Base-by-base conservation (phyloP, 140 eudicot genomes). In the Flaveria floridana region DNA sequence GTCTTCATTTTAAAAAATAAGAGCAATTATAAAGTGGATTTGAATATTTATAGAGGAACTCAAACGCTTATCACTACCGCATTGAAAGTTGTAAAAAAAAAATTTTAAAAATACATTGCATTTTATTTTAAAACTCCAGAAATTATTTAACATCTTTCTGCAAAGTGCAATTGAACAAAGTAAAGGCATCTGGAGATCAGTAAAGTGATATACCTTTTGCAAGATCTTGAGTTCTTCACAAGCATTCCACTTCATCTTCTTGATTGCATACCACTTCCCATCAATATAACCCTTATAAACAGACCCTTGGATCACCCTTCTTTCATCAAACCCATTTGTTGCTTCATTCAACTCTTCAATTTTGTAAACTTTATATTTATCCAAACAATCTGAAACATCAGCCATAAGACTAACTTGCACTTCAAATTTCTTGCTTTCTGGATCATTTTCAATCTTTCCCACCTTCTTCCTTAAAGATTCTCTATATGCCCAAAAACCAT, bases 201-300 rank as follows among this genome's bases (percentile, higher is more conserved):
- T 28, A 0, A 20, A 67, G 46, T 73, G 57, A 23, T 53, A 72
- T 85, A 93, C 98, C 98, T 88, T 93, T 76, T 90, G 98, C 70
- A 93, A 73, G 80, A 93, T 93, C 91, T 90, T 93, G 82, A 93
- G 91, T 62, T 92, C 97, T 79, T 93, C 97, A 84, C 46, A 80
- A 19, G 97, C 97, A 88, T 94, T 88, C 99, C 99, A 94, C 63
- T 90, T 90, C 97, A 94, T 90, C 68, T 88, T 90, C 88, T 94
- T 94, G 85, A 94, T 94, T 1, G 97, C 96, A 84, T 67, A 88
- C 6, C 70, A 51, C 46, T 86, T 89, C 8, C 96, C 99, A 85
- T 85, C 82, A 80, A 94, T 80, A 69, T 57, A 72, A 16, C 91
- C 99, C 73, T 84, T 90, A 16, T 81, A 94, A 34, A 94, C 99